phyloP scores from a whole-genome alignment of 495 filamentous ascomycete genomes.

The Aspergillus conjunctus region DNA sequence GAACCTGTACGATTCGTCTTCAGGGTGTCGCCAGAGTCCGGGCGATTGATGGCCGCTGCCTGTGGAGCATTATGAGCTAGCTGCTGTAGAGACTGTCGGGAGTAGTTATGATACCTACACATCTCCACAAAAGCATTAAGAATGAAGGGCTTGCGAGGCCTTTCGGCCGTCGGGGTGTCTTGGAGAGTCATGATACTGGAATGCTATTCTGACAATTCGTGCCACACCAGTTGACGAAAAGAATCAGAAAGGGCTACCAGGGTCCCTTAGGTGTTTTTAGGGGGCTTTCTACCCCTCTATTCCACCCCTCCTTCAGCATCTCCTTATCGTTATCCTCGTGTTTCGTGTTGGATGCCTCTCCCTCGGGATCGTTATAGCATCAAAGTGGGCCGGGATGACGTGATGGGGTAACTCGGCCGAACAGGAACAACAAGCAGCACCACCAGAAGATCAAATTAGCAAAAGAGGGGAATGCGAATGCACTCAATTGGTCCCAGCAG shows the following conservation, averaged over 20 bases:
- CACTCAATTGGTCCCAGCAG: too few species aligned
- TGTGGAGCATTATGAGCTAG: conserved; percentile 15
- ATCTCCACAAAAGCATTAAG: conserved; percentile 64
- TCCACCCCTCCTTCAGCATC: not conserved
- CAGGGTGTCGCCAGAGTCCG: conserved; percentile 56
- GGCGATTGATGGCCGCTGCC: conserved; percentile 57
- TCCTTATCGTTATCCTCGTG: conserved; percentile 14
- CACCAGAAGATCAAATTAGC: too few species aligned
- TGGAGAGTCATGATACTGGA: conserved; percentile 18
- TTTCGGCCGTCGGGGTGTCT: conserved; percentile 6
- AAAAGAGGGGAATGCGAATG: too few species aligned
- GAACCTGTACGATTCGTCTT: conserved; percentile 54
- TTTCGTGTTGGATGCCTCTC: conserved; percentile 16
- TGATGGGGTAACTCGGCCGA: conserved; percentile 27
- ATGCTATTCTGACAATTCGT: not conserved
- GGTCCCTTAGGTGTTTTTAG: not conserved
- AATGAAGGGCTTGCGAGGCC: conserved; percentile 51
- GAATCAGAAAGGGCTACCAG: not conserved
- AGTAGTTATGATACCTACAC: conserved; percentile 34
- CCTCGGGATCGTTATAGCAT: conserved; percentile 41
- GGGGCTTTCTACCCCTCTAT: not conserved
- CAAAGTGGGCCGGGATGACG: conserved; percentile 48
- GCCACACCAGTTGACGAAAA: too few species aligned
- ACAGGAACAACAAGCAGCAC: conserved; percentile 1
- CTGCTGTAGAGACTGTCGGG: not conserved